These are phyloP conservation scores for Marasmius tenuissimus DNA, from an alignment of 1,284 basidiomycete species.

Conservation along the genomic window DNA sequence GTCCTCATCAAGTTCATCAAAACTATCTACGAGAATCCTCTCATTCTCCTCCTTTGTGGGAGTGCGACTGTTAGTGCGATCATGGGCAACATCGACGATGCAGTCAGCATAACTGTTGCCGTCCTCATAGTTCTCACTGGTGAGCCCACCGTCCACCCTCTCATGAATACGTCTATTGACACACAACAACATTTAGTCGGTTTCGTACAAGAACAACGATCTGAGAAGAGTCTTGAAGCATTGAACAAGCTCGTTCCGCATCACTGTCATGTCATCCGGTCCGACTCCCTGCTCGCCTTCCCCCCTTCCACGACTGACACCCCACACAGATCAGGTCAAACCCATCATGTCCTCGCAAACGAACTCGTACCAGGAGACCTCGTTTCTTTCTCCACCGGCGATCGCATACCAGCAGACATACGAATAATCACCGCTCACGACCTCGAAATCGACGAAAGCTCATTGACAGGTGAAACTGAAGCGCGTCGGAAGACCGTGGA, in stretches of 20 bases:
- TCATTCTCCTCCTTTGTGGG: slow-evolving; percentile 87
- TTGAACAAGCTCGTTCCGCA: slow-evolving; percentile 96
- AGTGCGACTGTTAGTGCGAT: slow-evolving; percentile 86
- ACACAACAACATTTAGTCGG: slow-evolving; percentile 60
- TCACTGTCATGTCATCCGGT: slow-evolving; percentile 90
- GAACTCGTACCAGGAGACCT: slow-evolving; percentile 95
- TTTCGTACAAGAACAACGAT: slow-evolving; percentile 93
- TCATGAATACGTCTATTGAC: not conserved
- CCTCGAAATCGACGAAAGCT: slow-evolving; percentile 94
- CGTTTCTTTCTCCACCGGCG: slow-evolving; percentile 88
- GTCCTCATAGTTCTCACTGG: slow-evolving; percentile 92
- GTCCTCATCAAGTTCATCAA: slow-evolving; percentile 85
- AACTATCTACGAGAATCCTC: slow-evolving; percentile 91
- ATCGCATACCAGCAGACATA: slow-evolving; percentile 93
- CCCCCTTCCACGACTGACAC: slow-evolving; percentile 6
- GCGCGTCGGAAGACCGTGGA: slow-evolving; percentile 73
- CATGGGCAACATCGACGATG: slow-evolving; percentile 94
- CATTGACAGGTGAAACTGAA: slow-evolving; percentile 91
- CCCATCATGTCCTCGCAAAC: slow-evolving; percentile 85
- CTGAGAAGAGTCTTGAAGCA: slow-evolving; percentile 93
- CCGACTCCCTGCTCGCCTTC: slow-evolving; percentile 17
- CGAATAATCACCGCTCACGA: slow-evolving; percentile 79
- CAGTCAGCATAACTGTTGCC: slow-evolving; percentile 91
- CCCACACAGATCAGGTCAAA: slow-evolving; percentile 61
- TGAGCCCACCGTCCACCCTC: slow-evolving; percentile 33